Evolutionary conservation across 345 rosid genomes (phyloP).

Genomic region (Gossypium ekmanianum): DNA sequence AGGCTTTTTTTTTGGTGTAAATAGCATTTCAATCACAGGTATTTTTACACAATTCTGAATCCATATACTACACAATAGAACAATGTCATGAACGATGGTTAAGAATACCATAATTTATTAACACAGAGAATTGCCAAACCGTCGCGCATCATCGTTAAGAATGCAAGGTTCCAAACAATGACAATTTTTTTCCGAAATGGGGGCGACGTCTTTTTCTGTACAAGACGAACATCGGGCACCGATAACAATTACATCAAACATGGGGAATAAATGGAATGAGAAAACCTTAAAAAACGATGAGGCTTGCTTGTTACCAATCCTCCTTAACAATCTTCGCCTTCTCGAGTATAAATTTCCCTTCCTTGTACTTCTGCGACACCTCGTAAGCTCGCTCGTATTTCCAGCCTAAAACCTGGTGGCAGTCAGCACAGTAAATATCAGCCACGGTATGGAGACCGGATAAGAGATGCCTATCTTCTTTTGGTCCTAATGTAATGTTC

Average conservation of each 20-base stretch:
- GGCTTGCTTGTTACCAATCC: constrained; percentile 48
- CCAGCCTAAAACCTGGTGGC: constrained; percentile 78
- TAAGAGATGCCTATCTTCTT: constrained; percentile 68
- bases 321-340: constrained; percentile 72
- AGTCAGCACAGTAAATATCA: constrained; percentile 64
- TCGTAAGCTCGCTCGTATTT: constrained; percentile 79
- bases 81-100: background rate
- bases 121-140: constrained; percentile 13
- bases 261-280: background rate
- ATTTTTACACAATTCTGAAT: background rate
- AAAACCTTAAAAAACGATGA: background rate
- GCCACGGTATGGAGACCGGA: constrained; percentile 89
- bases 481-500: constrained; percentile 63
- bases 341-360: constrained; percentile 84
- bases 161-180: constrained; percentile 16
- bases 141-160: constrained; percentile 20
- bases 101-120: constrained; percentile 19
- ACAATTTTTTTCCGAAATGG: constrained; percentile 23
- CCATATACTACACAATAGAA: background rate
- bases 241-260: constrained; percentile 19
- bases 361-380: constrained; percentile 71
- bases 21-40: background rate
- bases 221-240: constrained; percentile 22
- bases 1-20: background rate
- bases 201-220: constrained; percentile 10